phyloP scores from a whole-genome alignment of 805 yeast species.

The Saturnispora quitensis region DNA sequence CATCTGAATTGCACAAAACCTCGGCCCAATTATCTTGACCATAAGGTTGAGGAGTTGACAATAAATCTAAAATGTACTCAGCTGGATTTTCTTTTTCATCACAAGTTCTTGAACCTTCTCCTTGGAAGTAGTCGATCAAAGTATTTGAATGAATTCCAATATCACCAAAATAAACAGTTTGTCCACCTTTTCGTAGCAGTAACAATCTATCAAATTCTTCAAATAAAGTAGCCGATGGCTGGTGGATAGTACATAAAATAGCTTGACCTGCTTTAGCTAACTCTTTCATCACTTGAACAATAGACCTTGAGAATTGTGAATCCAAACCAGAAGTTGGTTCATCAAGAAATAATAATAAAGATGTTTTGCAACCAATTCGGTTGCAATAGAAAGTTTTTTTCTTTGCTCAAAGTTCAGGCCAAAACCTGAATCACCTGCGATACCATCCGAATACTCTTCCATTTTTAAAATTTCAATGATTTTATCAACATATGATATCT shows the following conservation, averaged over 20 bases:
- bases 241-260: conserved; percentile 50
- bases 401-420: conserved; percentile 49
- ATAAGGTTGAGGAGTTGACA: conserved; percentile 79
- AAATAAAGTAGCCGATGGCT: conserved; percentile 39
- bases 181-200: conserved; percentile 42
- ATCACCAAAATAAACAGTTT: conserved; percentile 47
- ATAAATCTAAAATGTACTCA: conserved; percentile 62
- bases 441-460: conserved; percentile 42
- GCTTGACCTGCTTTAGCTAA: conserved; percentile 47
- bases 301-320: conserved; percentile 52
- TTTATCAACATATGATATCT: conserved; percentile 35
- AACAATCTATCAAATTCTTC: conserved; percentile 33
- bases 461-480: conserved; percentile 32
- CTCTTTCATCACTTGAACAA: conserved; percentile 40
- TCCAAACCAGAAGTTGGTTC: conserved; percentile 57
- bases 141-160: conserved; percentile 37
- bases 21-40: conserved; percentile 51
- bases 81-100: conserved; percentile 58
- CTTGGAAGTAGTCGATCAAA: conserved; percentile 39
- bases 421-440: conserved; percentile 37
- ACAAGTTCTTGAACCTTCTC: conserved; percentile 58
- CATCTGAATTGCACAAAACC: conserved; percentile 40
- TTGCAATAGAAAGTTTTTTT: conserved; percentile 46
- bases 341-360: conserved; percentile 43
- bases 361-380: conserved; percentile 46